These are phyloP conservation scores for Colletotrichum camelliae DNA, from an alignment of 2,329 filamentous ascomycete genomes.

Conservation along the genomic window DNA sequence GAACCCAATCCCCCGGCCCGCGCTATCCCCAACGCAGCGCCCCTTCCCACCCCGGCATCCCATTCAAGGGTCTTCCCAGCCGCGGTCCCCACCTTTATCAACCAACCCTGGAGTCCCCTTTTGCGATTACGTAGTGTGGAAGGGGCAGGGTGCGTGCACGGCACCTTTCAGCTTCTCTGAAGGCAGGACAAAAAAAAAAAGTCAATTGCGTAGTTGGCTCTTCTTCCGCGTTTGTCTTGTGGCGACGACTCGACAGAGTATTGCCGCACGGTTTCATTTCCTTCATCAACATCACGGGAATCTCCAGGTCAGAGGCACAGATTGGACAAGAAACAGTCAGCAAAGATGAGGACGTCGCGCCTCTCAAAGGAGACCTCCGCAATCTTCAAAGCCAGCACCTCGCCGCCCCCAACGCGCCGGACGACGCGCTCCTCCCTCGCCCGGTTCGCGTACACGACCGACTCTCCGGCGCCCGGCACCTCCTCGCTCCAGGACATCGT, in stretches of 20 bases:
- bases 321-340: not conserved
- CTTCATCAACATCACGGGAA: not conserved
- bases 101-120: not conserved
- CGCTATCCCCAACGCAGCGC: not conserved
- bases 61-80: not conserved
- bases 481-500: not conserved
- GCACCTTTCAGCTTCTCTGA: not conserved
- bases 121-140: not conserved
- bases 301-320: not conserved
- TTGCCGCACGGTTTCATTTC: not conserved
- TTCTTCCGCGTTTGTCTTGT: not conserved
- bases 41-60: not conserved
- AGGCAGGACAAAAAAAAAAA: not conserved
- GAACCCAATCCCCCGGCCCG: not conserved
- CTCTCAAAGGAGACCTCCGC: conserved; percentile 64
- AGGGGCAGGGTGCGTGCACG: not conserved
- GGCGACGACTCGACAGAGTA: not conserved
- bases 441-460: conserved; percentile 46
- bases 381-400: conserved; percentile 50
- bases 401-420: conserved; percentile 43
- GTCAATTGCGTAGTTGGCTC: not conserved
- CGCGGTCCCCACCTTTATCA: not conserved
- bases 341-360: conserved; percentile 60
- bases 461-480: conserved; percentile 20
- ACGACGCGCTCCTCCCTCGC: conserved; percentile 56